Base-by-base conservation (phyloP, 2,329 filamentous ascomycete genomes). In the Atkinsonella texensis region DNA sequence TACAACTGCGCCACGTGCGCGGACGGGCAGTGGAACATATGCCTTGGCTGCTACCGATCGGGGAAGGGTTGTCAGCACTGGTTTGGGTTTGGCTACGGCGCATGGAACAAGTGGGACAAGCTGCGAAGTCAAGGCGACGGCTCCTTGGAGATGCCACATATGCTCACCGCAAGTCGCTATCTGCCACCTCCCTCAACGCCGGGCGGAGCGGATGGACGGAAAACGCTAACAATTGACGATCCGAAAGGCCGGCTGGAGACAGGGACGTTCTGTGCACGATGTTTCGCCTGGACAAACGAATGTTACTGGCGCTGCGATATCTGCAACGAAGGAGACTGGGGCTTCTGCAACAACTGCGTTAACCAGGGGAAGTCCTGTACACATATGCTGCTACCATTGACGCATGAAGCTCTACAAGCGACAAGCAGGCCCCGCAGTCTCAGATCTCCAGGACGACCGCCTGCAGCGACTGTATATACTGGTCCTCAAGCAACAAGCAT, bases 271-370 rank as follows among this genome's bases (percentile, higher is more conserved):
- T 97, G 91, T 64, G 81, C 85, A 39, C 77, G 78, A 46, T 96
- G 91, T 64, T 72, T 77, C 17, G 73, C 77, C 0, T 86, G 81
- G 72, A 78, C 88, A 0, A 90, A 94, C 60, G 79, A 84, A 49
- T 93, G 88, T 67, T 95, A 87, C 67, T 97, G 90, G 91, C 83
- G 87, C 55, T 97, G 91, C 65, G 81, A 85, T 53, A 66, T 76
- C 28, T 97, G 91, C 69, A 95, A 95, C 60, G 83, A 93, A 55
- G 91, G 89, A 5, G 90, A 94, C 62, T 97, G 90, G 90, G 91
- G 91, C 0, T 96, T 88, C 64, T 97, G 91, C 68, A 89, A 90
- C 59, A 71, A 76, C 54, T 97, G 91, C 58, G 88, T 95, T 32
- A 90, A 91, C 53, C 82, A 84, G 64, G 89, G 88, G 15, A 76